phyloP scores from a whole-genome alignment of 2,329 filamentous ascomycete genomes.

The Paraphoma sp. region DNA sequence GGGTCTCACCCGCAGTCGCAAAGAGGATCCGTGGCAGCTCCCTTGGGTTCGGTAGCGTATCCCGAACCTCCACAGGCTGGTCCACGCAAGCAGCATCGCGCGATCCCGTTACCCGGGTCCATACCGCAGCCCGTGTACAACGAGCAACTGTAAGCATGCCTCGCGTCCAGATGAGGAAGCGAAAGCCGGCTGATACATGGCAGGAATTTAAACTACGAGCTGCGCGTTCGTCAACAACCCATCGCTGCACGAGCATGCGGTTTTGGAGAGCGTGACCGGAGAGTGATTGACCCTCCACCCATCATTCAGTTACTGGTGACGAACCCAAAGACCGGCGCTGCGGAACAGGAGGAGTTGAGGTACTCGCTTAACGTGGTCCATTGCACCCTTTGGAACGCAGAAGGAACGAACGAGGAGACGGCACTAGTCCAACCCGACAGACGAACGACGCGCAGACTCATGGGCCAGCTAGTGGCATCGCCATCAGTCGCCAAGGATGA shows the following conservation, averaged over 20 bases:
- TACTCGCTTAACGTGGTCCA: constrained; percentile 75
- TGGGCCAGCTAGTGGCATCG: constrained; percentile 79
- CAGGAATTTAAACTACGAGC: constrained; percentile 53
- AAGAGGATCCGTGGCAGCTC: constrained; percentile 41
- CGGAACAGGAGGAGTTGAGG: constrained; percentile 65
- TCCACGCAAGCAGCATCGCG: constrained; percentile 36
- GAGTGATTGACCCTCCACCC: constrained; percentile 83
- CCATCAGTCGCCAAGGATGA: constrained; percentile 81
- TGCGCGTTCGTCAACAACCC: constrained; percentile 78
- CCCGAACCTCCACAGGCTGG: constrained; percentile 38
- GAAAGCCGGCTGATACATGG: constrained; percentile 27
- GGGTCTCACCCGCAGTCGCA: constrained; percentile 46
- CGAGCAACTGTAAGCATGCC: constrained; percentile 47
- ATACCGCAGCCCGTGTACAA: constrained; percentile 49
- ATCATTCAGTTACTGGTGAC: constrained; percentile 77
- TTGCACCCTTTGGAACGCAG: constrained; percentile 76
- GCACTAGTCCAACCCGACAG: constrained; percentile 73
- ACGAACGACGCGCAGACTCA: constrained; percentile 74
- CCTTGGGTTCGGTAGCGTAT: constrained; percentile 41
- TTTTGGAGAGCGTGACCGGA: constrained; percentile 80
- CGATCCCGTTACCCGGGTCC: constrained; percentile 44
- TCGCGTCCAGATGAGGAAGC: constrained; percentile 16
- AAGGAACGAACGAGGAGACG: constrained; percentile 71
- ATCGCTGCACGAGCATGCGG: constrained; percentile 80
- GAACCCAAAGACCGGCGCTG: constrained; percentile 58